Evolutionary conservation across 164 flowering plant species (phyloP), one percentile per base, ranked within the genome.

Genomic region (Nymphaea thermarum): DNA sequence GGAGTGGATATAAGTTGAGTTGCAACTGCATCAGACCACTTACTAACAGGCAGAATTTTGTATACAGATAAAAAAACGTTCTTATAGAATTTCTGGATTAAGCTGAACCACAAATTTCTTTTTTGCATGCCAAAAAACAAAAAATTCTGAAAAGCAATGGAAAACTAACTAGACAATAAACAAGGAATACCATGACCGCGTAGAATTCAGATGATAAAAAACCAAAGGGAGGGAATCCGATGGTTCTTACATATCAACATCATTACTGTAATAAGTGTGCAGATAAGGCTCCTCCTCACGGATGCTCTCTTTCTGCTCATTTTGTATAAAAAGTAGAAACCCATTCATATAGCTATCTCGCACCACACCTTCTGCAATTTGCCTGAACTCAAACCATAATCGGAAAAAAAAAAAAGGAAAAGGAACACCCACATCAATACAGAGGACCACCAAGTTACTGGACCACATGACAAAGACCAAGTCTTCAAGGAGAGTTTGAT

Each of bases 211-310:
- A 43, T 25, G 10, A 25, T 10, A 5, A 25, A 6, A 64, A 43
- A 25, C 66, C 17, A 42, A 25, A 64, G 10, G 16, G 44, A 64
- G 42, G 3, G 42, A 18, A 64, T 12, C 3, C 51, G 11, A 4
- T 45, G 44, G 43, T 65, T 66, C 96, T 84, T 76, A 95, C 99
- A 86, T 84, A 63, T 87, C 84, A 8, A 92, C 83, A 78, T 95
- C 99, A 70, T 82, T 81, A 59, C 76, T 83, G 6, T 97, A 92
- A 80, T 92, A 95, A 3, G 85, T 65, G 73, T 95, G 97, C 78
- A 85, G 75, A 70, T 80, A 75, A 3, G 86, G 71, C 67, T 90
- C 97, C 75, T 89, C 91, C 73, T 82, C 83, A 59, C 83, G 72
- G 63, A 81, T 12, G 5, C 79, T 83, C 16, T 87, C 87, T 77